Base-by-base conservation (phyloP, 192 early-diverging fungal species). In the Dimargaris xerosporica region DNA sequence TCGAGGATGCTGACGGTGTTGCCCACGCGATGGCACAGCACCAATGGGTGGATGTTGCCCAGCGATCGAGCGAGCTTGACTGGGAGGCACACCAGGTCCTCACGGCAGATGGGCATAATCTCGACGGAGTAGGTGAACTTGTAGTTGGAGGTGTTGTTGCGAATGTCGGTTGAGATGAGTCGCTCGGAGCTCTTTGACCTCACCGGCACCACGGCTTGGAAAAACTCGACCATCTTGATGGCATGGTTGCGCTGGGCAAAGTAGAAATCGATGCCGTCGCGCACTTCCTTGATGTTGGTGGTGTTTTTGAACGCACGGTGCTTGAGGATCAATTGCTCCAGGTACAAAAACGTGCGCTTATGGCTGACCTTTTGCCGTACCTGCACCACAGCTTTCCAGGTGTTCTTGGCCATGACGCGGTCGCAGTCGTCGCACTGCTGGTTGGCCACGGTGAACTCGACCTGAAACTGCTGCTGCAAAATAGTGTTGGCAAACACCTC, bases 291-390 rank as follows among this genome's bases (percentile, higher is more conserved):
- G 72, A 99, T 99, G 73, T 99, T 99, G 65, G 87, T 92, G 9
- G 96, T 97, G 67, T 99, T 93, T 64, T 87, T 86, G 80, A 95
- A 91, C 3, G 92, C 93, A 59, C 87, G 89, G 78, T 99, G 93
- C 80, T 95, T 96, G 59, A 99, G 84, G 63, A 99, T 97, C 64
- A 99, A 77, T 75, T 99, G 96, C 71, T 99, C 96, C 11, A 99
- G 81, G 73, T 91, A 96, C 63, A 96, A 84, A 78, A 99, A 99
- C 11, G 96, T 99, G 63, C 93, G 80, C 80, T 99, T 96, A 80
- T 99, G 96, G 47, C 85, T 80, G 28, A 93, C 91, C 78, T 97
- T 97, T 78, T 99, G 96, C 67, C 96, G 87, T 29, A 99, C 85
- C 80, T 99, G 96, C 19, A 96, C 93, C 65, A 88, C 82, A 19